These are phyloP conservation scores for Amanita polypyramis DNA, from an alignment of 768 basidiomycete genomes.

Conservation along the genomic window DNA sequence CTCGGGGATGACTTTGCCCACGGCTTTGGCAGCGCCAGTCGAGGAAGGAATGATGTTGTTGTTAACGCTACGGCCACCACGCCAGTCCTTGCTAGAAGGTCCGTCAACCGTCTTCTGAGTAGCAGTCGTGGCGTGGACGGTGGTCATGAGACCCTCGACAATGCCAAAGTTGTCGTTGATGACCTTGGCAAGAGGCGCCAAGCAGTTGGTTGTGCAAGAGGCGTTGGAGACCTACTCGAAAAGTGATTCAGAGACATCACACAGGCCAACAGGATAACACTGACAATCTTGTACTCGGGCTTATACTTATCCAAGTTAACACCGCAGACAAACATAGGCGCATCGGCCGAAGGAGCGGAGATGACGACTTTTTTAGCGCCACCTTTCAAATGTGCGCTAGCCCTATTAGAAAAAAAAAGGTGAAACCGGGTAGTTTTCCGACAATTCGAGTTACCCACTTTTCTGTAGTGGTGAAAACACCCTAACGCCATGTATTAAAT, in stretches of 20 bases:
- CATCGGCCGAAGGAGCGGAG: slow-evolving; percentile 88
- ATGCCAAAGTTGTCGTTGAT: slow-evolving; percentile 90
- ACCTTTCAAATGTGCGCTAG: slow-evolving; percentile 80
- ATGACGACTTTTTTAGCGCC: slow-evolving; percentile 99
- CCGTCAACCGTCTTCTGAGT: slow-evolving; percentile 87
- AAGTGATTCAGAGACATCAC: not conserved
- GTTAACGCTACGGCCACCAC: slow-evolving; percentile 82
- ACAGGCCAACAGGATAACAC: slow-evolving; percentile 11
- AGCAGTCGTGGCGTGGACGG: slow-evolving; percentile 86
- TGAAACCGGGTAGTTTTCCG: not conserved
- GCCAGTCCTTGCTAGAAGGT: slow-evolving; percentile 87
- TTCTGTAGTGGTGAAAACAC: slow-evolving; percentile 90
- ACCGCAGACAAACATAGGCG: slow-evolving; percentile 86
- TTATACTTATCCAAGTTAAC: slow-evolving; percentile 91
- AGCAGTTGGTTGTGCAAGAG: slow-evolving; percentile 97
- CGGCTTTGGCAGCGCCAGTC: slow-evolving; percentile 94
- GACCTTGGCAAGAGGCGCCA: slow-evolving; percentile 91
- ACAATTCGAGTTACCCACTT: slow-evolving; percentile 37
- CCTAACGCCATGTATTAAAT: slow-evolving; percentile 24
- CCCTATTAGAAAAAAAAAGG: slow-evolving; percentile 32
- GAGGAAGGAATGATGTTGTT: slow-evolving; percentile 97
- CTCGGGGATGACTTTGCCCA: slow-evolving; percentile 85
- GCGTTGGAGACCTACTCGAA: slow-evolving; percentile 76
- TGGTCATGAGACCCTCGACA: slow-evolving; percentile 90
- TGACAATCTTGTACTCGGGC: slow-evolving; percentile 67